Evolutionary conservation across 176 grass and related monocot genomes (phyloP), one percentile per base, ranked within the genome.

Genomic region (Puccinellia tenuiflora): DNA sequence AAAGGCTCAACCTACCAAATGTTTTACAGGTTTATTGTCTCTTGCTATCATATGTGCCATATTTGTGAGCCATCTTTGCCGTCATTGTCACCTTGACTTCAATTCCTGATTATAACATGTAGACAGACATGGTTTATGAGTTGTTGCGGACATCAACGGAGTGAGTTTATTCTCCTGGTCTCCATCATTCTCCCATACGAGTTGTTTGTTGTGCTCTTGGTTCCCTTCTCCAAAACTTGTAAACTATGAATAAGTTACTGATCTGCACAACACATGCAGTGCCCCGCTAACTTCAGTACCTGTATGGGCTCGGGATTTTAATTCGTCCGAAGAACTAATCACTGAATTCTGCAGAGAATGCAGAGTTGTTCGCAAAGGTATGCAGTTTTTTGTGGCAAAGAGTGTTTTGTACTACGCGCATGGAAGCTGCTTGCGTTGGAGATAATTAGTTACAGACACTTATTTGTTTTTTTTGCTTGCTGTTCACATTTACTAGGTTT

Each of bases 91-190:
- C 38, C 24, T 51, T 89, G 57, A 82, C 43, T 29, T 61, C 22
- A 18, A 43, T 82, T 75, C 78, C 50, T 92, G 67, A 53, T 79
- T 85, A 48, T 81, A 68, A 84, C 63, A 73, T 87, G 76, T 82
- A 98, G 96, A 98, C 92, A 80, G 96, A 98, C 80, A 98, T 98
- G 96, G 96, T 98, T 25, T 94, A 98, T 83, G 96, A 98, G 88
- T 50, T 98, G 50, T 73, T 98, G 69, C 79, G 92, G 64, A 98
- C 92, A 77, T 95, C 96, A 78, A 95, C 96, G 37, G 96, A 98
- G 96, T 95, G 70, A 85, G 92, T 88, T 31, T 6, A 22, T 39
- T 57, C 77, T 77, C 37, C 20, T 62, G 16, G 25, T 37, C 34
- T 52, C 29, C 64, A 48, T 38, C 51, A 29, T 60, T 43, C 33